These are phyloP conservation scores for Melaleuca alternifolia DNA, from an alignment of 345 rosid genomes.

Conservation along the genomic window DNA sequence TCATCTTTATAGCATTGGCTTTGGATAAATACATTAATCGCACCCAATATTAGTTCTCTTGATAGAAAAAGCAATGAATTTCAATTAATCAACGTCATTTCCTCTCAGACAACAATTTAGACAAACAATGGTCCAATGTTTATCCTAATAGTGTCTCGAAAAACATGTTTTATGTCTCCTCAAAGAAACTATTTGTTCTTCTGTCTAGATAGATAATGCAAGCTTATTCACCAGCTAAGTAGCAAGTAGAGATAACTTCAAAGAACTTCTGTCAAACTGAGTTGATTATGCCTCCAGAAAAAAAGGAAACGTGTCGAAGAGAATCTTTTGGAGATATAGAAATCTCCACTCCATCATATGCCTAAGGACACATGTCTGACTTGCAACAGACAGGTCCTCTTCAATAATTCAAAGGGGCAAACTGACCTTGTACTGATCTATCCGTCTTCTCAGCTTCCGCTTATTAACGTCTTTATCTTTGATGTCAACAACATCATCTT, in stretches of 20 bases:
- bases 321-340: background rate
- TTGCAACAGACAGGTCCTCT: background rate
- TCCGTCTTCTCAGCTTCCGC: constrained; percentile 64
- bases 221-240: background rate
- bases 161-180: background rate
- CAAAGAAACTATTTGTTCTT: background rate
- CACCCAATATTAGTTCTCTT: background rate
- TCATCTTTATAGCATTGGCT: background rate
- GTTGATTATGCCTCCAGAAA: background rate
- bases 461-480: constrained; percentile 83
- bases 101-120: background rate
- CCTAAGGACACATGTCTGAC: background rate
- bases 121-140: background rate
- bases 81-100: background rate
- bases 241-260: background rate
- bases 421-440: constrained; percentile 64
- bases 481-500: constrained; percentile 74
- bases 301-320: background rate
- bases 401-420: background rate
- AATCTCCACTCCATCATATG: background rate
- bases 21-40: background rate
- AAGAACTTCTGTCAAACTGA: background rate
- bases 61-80: background rate
- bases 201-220: background rate
- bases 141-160: background rate